Base-by-base conservation (phyloP, 139 green algal species). In the Chlorella ohadii region DNA sequence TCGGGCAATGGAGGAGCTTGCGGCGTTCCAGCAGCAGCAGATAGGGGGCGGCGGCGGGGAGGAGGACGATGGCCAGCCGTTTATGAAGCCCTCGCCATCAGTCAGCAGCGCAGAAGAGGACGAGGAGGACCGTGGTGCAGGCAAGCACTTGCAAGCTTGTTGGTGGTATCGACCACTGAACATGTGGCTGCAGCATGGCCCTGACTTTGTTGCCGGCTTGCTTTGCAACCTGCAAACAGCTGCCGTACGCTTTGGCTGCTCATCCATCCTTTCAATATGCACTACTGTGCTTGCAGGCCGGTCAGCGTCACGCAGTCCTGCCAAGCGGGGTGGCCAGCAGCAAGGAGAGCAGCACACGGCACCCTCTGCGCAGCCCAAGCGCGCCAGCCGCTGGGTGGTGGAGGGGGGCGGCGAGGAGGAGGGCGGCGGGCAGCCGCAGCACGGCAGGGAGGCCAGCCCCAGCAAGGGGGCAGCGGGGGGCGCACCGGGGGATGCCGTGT, bases 41-140 rank as follows among this genome's bases (percentile, higher is more conserved):
- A 55, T 63, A 20, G 80, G 34, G 44, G 73, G 71, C 20, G 72
- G 70, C n/a, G 39, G 25, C 19, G 17, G 20, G 51, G 73, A 33
- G 0, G 56, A 67, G 3, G 63, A 56, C 25, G 33, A 85, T 34
- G 57, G 39, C 9, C 38, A 19, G 84, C 36, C 77, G 11, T 76
- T 61, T 25, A 81, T 94, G 77, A 94, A 94, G 85, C 65, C 76
- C 1, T 92, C 88, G 11, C 92, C 92, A 0, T 90, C 84, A 4
- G 74, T 84, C 3, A 93, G 89, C 64, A 84, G 72, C 17, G 59
- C 23, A 5, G 78, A 75, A 5, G 78, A 75, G 13, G 61, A 72
- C 7, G 78, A 31, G 41, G 61, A 75, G 63, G 76, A 22, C 28
- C 25, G 23, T 6, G 36, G 36, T 22, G 15, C 11, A 22, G 51